phyloP scores from a whole-genome alignment of 129 eudicot genomes.

The Arctium lappa region DNA sequence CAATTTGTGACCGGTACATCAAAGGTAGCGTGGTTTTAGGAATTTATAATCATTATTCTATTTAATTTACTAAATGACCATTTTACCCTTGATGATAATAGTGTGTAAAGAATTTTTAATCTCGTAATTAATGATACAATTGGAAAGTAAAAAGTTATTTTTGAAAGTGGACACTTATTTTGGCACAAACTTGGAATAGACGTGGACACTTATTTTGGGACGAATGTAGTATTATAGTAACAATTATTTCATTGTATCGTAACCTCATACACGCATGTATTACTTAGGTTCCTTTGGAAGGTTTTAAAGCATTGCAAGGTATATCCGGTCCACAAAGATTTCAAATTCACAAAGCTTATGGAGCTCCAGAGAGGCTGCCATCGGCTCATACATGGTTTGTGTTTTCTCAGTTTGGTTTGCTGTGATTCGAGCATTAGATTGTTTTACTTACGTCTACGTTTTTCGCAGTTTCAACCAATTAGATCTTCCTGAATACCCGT shows the following conservation, averaged over 20 bases:
- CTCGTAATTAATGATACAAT: neutral
- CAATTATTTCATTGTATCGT: neutral
- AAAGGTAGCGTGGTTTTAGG: conserved; percentile 46
- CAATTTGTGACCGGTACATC: conserved; percentile 99
- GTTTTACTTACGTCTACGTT: neutral
- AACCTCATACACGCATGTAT: neutral
- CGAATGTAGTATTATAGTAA: neutral
- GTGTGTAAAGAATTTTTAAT: neutral
- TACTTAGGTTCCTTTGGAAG: conserved; percentile 87
- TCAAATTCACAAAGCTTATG: conserved; percentile 98
- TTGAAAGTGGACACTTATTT: neutral
- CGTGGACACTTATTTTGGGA: neutral
- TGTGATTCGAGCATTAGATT: neutral
- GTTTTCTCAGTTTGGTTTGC: neutral
- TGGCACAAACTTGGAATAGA: neutral
- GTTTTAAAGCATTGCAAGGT: conserved; percentile 94
- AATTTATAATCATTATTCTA: neutral
- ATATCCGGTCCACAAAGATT: conserved; percentile 97
- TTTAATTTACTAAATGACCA: neutral
- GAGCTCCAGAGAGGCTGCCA: conserved; percentile 96
- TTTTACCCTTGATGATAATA: neutral
- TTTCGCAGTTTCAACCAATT: conserved; percentile 75
- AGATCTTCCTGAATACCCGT: conserved; percentile 93
- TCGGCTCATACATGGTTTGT: conserved; percentile 98
- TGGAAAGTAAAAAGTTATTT: neutral